Conservation (phyloP, 2,329 filamentous ascomycete species). For the Phyllosticta citriasiana region DNA sequence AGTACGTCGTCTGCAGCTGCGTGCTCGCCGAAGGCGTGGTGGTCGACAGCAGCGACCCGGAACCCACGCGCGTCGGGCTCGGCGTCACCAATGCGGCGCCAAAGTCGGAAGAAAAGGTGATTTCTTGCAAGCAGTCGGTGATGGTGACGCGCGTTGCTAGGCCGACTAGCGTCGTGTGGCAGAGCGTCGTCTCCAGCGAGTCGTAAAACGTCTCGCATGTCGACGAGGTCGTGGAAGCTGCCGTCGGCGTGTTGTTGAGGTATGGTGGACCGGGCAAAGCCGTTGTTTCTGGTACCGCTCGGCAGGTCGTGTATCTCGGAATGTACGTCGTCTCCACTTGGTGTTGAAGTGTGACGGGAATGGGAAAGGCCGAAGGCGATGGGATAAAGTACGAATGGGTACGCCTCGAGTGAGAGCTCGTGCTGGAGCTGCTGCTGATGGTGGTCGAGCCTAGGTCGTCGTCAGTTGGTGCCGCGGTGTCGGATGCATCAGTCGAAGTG, state of each 20-base stretch:
- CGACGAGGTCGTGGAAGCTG: slow-evolving; percentile 16
- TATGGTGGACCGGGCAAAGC: slow-evolving; percentile 24
- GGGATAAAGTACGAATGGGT: slow-evolving; percentile 1
- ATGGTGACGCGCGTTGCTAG: slow-evolving; percentile 32
- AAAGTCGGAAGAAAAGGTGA: slow-evolving; percentile 37
- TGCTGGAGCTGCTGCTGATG: neutral
- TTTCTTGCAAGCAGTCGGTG: slow-evolving; percentile 32
- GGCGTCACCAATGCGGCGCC: slow-evolving; percentile 33
- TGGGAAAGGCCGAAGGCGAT: slow-evolving; percentile 28
- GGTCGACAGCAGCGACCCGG: slow-evolving; percentile 2
- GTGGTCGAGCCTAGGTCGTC: neutral
- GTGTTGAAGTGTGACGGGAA: slow-evolving; percentile 33
- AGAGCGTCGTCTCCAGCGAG: slow-evolving; percentile 32
- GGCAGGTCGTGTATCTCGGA: slow-evolving; percentile 34
- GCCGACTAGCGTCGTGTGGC: slow-evolving; percentile 33
- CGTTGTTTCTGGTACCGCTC: slow-evolving; percentile 18
- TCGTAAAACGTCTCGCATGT: slow-evolving; percentile 33
- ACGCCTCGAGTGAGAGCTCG: neutral
- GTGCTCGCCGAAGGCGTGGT: slow-evolving; percentile 31
- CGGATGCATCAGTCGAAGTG: neutral
- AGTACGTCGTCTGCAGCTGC: slow-evolving; percentile 33
- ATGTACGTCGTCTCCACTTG: slow-evolving; percentile 35
- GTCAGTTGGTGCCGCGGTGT: neutral
- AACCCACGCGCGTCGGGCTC: slow-evolving; percentile 17
- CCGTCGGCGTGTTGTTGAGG: slow-evolving; percentile 25